A percentile compares a stretch with the other conserved stretches of the same genome.
Conservation (phyloP, 805 yeast genomes). For the Sporopachydermia lactativora region DNA sequence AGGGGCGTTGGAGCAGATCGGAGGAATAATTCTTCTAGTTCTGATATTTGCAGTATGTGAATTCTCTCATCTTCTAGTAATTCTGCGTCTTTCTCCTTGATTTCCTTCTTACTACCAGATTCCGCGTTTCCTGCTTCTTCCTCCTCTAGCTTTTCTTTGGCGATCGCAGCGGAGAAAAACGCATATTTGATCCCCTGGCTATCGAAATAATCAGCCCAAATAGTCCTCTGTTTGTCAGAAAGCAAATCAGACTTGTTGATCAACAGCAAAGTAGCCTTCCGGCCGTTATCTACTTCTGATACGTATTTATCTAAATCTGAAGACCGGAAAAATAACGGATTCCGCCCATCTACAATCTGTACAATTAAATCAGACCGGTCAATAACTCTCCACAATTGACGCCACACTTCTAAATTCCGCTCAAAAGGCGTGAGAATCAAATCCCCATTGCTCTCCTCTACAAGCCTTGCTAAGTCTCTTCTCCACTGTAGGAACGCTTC, state of each 20-base stretch:
- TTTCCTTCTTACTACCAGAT: conserved; percentile 8
- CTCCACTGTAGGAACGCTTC: conserved; percentile 93
- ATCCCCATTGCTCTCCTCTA: conserved; percentile 57
- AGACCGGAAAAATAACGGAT: conserved; percentile 82
- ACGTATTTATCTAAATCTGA: conserved; percentile 79
- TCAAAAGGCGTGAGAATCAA: conserved; percentile 90
- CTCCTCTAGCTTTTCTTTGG: conserved; percentile 60
- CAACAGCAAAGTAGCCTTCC: conserved; percentile 65
- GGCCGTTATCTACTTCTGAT: conserved; percentile 32
- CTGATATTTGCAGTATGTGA: conserved; percentile 65
- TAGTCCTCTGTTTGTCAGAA: conserved; percentile 57
- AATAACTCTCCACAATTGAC: conserved; percentile 95
- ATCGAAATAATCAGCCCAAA: conserved; percentile 80
- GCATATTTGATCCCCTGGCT: conserved; percentile 63
- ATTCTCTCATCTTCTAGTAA: conserved; percentile 33
- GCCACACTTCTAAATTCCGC: conserved; percentile 95
- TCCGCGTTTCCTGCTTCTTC: conserved; percentile 23
- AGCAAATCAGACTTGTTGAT: conserved; percentile 91
- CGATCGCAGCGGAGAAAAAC: conserved; percentile 83
- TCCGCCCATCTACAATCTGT: conserved; percentile 95
- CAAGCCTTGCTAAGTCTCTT: conserved; percentile 70
- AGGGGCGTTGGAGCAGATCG: conserved; percentile 62
- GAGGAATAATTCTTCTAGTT: conserved; percentile 70
- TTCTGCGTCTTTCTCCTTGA: conserved; percentile 9
- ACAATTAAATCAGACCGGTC: conserved; percentile 90